phyloP scores from a whole-genome alignment of 345 rosid species.

The Kernera saxatilis region DNA sequence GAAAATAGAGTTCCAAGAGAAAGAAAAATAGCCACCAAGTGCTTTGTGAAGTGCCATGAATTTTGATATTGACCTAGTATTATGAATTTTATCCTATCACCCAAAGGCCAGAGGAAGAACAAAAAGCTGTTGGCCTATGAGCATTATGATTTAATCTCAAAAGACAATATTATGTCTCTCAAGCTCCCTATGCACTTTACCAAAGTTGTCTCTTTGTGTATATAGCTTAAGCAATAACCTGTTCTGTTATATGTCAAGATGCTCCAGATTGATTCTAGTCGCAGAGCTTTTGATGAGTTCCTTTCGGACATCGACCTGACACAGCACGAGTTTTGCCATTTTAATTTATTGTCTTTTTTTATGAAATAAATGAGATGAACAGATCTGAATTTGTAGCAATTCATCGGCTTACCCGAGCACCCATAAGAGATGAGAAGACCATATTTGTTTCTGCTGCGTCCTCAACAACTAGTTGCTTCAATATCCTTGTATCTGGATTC shows the following conservation, averaged over 20 bases:
- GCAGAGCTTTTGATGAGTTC: slow-evolving; percentile 69
- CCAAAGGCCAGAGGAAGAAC: background rate
- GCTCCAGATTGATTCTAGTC: slow-evolving; percentile 47
- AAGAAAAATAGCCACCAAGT: background rate
- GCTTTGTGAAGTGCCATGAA: background rate
- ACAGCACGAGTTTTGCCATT: background rate
- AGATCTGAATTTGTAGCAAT: background rate
- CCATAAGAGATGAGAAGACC: slow-evolving; percentile 90
- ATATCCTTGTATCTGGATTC: slow-evolving; percentile 78
- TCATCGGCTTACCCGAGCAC: slow-evolving; percentile 58
- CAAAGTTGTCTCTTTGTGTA: background rate
- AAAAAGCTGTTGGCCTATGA: background rate
- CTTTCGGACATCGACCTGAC: slow-evolving; percentile 80
- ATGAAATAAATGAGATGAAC: background rate
- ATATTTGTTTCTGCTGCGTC: slow-evolving; percentile 75
- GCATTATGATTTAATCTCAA: background rate
- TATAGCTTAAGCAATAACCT: background rate
- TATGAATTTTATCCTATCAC: background rate
- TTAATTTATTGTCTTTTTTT: background rate
- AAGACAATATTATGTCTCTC: slow-evolving; percentile 1
- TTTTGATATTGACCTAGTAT: background rate
- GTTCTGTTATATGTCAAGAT: slow-evolving; percentile 58
- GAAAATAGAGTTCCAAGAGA: slow-evolving; percentile 14
- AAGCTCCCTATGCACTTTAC: background rate
- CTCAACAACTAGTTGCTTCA: slow-evolving; percentile 77